phyloP scores from a whole-genome alignment of 768 basidiomycete genomes.

The Xanthoconium stramineum region DNA sequence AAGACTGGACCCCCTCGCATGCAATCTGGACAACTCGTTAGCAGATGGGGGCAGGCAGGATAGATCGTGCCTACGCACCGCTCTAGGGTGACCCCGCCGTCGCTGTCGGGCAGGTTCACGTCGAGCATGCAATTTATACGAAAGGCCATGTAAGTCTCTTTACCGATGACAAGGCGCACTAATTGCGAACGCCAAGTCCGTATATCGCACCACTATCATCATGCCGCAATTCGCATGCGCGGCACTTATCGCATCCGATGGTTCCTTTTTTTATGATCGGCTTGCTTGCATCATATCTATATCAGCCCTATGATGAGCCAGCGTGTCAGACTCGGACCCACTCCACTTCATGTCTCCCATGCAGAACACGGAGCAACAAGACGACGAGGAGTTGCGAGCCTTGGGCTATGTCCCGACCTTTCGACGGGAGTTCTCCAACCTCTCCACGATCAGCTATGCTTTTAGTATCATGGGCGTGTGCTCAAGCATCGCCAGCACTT shows the following conservation, averaged over 20 bases:
- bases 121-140: no score
- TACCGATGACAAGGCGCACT: no score
- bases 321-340: background rate
- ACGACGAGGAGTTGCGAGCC: slow-evolving; percentile 25
- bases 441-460: slow-evolving; percentile 34
- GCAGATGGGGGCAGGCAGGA: background rate
- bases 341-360: slow-evolving; percentile 1
- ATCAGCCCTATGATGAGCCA: background rate
- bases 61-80: no score
- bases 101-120: no score
- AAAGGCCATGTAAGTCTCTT: no score
- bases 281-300: background rate
- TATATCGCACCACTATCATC: background rate
- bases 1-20: slow-evolving; percentile 40
- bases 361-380: background rate
- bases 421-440: slow-evolving; percentile 42
- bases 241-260: background rate
- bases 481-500: slow-evolving; percentile 37
- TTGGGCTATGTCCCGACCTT: slow-evolving; percentile 35
- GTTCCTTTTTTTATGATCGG: no score
- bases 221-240: background rate
- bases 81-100: no score
- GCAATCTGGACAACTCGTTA: slow-evolving; percentile 27
- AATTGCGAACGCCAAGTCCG: background rate
- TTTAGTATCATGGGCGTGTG: slow-evolving; percentile 37